These are phyloP conservation scores for Leishmania major DNA, from an alignment of 208 protist species.

Conservation along the genomic window DNA sequence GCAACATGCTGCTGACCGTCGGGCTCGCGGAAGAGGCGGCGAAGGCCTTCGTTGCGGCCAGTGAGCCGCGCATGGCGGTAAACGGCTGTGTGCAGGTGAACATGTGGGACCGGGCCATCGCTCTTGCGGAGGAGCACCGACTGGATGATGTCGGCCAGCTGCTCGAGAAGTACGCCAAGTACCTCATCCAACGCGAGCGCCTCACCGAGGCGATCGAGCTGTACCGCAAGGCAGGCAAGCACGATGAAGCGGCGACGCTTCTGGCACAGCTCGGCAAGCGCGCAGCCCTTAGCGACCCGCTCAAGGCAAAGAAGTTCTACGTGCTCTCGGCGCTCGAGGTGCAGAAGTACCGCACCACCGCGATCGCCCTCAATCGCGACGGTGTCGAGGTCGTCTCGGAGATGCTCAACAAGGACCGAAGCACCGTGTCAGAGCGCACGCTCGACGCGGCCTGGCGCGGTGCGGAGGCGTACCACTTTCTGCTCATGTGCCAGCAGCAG, in stretches of 20 bases:
- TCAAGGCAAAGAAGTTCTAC: constrained; percentile 96
- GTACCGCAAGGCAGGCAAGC: constrained; percentile 94
- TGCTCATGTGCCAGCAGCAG: constrained; percentile 92
- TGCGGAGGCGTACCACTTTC: constrained; percentile 97
- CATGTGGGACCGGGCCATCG: constrained; percentile 91
- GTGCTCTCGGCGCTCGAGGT: constrained; percentile 96
- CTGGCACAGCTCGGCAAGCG: constrained; percentile 87
- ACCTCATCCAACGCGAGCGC: constrained; percentile 89
- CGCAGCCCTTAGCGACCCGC: constrained; percentile 72
- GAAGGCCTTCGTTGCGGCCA: constrained; percentile 88
- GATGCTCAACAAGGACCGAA: constrained; percentile 78
- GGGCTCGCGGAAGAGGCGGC: constrained; percentile 92
- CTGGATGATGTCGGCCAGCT: constrained; percentile 89
- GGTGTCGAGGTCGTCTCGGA: constrained; percentile 70
- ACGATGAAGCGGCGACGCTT: constrained; percentile 94
- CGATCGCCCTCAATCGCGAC: constrained; percentile 67
- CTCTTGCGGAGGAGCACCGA: constrained; percentile 86
- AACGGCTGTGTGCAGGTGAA: constrained; percentile 95
- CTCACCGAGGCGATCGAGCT: constrained; percentile 96
- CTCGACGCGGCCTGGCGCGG: constrained; percentile 92
- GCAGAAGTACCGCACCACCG: constrained; percentile 85
- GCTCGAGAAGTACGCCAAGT: constrained; percentile 88
- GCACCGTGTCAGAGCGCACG: constrained; percentile 67
- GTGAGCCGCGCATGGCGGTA: constrained; percentile 90
- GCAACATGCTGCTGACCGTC: constrained; percentile 90